Evolutionary conservation across 2,329 filamentous ascomycete species (phyloP).

Genomic region (Penicillium sp.): DNA sequence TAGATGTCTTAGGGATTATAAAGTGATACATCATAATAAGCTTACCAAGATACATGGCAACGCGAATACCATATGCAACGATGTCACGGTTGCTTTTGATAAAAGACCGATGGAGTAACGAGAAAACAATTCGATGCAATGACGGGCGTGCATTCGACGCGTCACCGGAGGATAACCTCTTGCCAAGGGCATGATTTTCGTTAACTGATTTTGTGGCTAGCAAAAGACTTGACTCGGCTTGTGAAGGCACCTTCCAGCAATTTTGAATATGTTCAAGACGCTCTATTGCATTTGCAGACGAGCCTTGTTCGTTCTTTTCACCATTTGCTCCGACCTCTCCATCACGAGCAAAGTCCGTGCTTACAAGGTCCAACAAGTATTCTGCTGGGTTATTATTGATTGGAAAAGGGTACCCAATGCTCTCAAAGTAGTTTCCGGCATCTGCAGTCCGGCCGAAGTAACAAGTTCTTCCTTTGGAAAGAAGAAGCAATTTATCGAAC

Average conservation of each 20-base stretch:
- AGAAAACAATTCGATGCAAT: slow-evolving; percentile 51
- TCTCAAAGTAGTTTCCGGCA: slow-evolving; percentile 61
- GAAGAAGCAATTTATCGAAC: slow-evolving; percentile 73
- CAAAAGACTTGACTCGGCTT: slow-evolving; percentile 29
- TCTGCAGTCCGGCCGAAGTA: slow-evolving; percentile 65
- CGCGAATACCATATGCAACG: slow-evolving; percentile 75
- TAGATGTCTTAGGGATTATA: slow-evolving; percentile 12
- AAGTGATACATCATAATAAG: slow-evolving; percentile 7
- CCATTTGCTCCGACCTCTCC: background rate
- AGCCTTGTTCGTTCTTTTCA: slow-evolving; percentile 21
- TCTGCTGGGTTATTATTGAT: slow-evolving; percentile 74
- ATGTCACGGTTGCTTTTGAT: slow-evolving; percentile 83
- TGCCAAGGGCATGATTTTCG: background rate
- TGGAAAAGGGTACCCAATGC: slow-evolving; percentile 61
- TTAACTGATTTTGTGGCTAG: background rate
- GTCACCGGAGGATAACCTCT: slow-evolving; percentile 15
- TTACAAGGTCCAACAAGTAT: slow-evolving; percentile 73
- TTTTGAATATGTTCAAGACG: slow-evolving; percentile 53
- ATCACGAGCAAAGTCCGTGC: slow-evolving; percentile 63
- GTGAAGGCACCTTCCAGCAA: slow-evolving; percentile 52
- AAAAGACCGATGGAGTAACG: slow-evolving; percentile 71
- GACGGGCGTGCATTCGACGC: slow-evolving; percentile 39
- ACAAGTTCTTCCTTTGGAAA: slow-evolving; percentile 66
- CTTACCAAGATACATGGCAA: slow-evolving; percentile 72
- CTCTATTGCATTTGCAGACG: slow-evolving; percentile 29